These are phyloP conservation scores for Durusdinium trenchii DNA, from an alignment of 73 alveolate genomes.

Conservation along the genomic window DNA sequence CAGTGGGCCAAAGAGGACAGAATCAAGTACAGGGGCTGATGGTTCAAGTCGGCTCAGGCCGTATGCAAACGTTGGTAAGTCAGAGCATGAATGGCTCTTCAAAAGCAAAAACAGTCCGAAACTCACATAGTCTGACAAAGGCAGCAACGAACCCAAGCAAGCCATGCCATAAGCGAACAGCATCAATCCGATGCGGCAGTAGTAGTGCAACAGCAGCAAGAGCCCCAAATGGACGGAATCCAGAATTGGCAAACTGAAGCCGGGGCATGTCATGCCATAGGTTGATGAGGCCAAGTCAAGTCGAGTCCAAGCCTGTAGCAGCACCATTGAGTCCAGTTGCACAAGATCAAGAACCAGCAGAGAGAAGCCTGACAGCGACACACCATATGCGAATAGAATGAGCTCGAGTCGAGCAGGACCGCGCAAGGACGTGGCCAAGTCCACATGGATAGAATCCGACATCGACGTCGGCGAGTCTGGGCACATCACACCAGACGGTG, in stretches of 20 bases:
- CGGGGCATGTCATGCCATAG: slow-evolving; percentile 34
- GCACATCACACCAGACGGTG: slow-evolving; percentile 37
- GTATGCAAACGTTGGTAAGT: background rate
- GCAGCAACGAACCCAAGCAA: background rate
- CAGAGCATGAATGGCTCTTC: slow-evolving; percentile 17
- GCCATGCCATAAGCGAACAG: slow-evolving; percentile 44
- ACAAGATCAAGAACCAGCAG: slow-evolving; percentile 23
- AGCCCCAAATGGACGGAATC: slow-evolving; percentile 11
- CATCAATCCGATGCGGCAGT: background rate
- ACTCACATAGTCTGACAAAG: background rate
- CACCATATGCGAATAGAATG: background rate
- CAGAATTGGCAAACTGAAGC: background rate
- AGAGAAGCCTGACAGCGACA: background rate
- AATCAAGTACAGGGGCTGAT: background rate
- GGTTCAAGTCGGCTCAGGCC: slow-evolving; percentile 25
- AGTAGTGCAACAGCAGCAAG: background rate
- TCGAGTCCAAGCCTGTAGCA: background rate
- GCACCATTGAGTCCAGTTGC: background rate
- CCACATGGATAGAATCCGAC: slow-evolving; percentile 24
- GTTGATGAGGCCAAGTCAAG: background rate
- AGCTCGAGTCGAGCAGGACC: background rate
- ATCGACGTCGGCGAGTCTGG: slow-evolving; percentile 3
- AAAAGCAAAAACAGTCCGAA: slow-evolving; percentile 15
- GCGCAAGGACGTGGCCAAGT: background rate
- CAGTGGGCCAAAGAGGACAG: background rate